Percentiles rank a stretch among this genome's conserved stretches.
Conservation (phyloP, 306 rosid species). For the Luffa acutangula region DNA sequence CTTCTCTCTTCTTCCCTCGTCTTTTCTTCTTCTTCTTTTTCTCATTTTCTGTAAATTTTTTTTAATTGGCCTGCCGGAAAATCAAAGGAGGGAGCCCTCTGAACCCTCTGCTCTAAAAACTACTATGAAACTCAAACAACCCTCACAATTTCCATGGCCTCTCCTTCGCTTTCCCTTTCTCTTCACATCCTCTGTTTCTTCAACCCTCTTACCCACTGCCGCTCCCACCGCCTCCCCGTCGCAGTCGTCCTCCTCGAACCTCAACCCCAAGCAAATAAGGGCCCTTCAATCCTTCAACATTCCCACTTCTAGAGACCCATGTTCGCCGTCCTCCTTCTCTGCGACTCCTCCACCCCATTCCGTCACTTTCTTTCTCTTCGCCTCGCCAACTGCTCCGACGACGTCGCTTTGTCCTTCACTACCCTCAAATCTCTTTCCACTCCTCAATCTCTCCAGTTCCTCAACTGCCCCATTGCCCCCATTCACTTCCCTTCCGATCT, state of each 20-base stretch:
- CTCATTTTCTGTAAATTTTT: too few relatives aligned
- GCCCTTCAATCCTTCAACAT: slow-evolving; percentile 81
- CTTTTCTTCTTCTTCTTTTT: too few relatives aligned
- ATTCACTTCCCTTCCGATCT: too few relatives aligned
- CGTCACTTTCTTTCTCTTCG: too few relatives aligned
- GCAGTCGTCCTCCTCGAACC: slow-evolving; percentile 20
- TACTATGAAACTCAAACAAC: slow-evolving; percentile 19
- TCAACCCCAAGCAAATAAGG: slow-evolving; percentile 69
- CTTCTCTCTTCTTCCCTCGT: too few relatives aligned
- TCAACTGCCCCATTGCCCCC: too few relatives aligned
- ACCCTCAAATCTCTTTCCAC: too few relatives aligned
- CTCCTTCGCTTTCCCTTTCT: slow-evolving; percentile 12
- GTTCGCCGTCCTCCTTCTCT: slow-evolving; percentile 39
- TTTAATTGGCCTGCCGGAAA: too few relatives aligned
- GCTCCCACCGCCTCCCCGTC: slow-evolving; percentile 10
- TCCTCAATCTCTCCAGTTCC: too few relatives aligned
- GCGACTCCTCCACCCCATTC: slow-evolving; percentile 62
- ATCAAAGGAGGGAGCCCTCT: too few relatives aligned
- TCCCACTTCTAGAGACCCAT: slow-evolving; percentile 71
- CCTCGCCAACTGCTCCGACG: too few relatives aligned
- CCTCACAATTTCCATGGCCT: neutral
- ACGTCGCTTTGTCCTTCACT: too few relatives aligned
- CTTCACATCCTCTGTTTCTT: slow-evolving; percentile 5
- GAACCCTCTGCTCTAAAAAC: neutral
- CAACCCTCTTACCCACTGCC: neutral